A percentile compares a stretch with the other conserved stretches of the same genome.
Conservation (phyloP, 495 filamentous ascomycete genomes). For the Glonium stellatum region DNA sequence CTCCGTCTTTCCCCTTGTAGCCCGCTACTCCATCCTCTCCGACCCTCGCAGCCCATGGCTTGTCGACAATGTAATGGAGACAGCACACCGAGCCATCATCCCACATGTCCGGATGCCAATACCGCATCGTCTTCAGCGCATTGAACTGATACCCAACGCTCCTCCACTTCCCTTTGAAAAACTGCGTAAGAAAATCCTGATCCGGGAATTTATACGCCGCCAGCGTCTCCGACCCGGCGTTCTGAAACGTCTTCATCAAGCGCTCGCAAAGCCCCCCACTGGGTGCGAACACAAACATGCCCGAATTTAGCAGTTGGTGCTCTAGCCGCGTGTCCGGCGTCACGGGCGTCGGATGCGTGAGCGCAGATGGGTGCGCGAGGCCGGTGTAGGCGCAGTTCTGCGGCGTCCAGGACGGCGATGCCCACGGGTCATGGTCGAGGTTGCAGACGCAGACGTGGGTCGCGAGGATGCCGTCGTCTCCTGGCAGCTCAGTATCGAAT, state of each 20-base stretch:
- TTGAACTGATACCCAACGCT: constrained; percentile 47
- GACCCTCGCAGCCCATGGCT: constrained; percentile 48
- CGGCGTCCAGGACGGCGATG: constrained; percentile 41
- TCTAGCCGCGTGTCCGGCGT: constrained; percentile 26
- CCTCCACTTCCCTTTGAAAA: constrained; percentile 42
- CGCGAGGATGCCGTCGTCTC: constrained; percentile 36
- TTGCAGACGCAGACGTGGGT: constrained; percentile 51
- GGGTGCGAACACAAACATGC: constrained; percentile 39
- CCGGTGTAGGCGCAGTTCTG: constrained; percentile 47
- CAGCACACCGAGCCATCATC: constrained; percentile 43
- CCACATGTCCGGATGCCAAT: constrained; percentile 50
- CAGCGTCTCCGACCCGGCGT: constrained; percentile 27
- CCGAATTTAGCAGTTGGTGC: constrained; percentile 38
- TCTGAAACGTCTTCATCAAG: constrained; percentile 39
- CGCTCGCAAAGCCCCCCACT: constrained; percentile 33
- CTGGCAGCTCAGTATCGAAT: constrained; percentile 36
- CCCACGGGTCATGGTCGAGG: constrained; percentile 43
- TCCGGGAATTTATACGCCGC: constrained; percentile 44
- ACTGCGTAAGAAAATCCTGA: constrained; percentile 47
- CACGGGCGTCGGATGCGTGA: constrained; percentile 28
- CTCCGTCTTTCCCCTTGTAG: constrained; percentile 41
- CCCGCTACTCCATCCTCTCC: constrained; percentile 40
- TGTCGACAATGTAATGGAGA: constrained; percentile 52
- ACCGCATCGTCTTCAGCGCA: constrained; percentile 47
- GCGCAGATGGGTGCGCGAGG: constrained; percentile 33